Base-by-base conservation (phyloP, 2,329 filamentous ascomycete genomes). In the Penicillium sp. region DNA sequence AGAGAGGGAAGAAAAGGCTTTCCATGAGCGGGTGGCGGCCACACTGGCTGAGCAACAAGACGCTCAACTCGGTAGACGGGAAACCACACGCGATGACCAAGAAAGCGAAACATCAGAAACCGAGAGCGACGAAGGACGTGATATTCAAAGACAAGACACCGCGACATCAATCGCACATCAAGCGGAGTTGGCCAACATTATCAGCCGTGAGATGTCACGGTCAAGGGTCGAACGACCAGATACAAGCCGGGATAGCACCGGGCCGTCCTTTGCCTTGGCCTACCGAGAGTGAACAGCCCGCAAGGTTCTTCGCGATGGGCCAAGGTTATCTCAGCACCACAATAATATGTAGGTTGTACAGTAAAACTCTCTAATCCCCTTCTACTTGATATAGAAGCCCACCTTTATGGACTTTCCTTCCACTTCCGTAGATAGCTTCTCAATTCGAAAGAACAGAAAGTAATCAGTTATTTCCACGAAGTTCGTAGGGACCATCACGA, bases 1-100 rank as follows among this genome's bases (percentile, higher is more conserved):
- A 39, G 61, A 65, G 15, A 29, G 16, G 7, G 61, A 65, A 7
- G 60, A 61, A 25, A 57, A 59, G 21, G 40, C 41, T 3, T 21
- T 27, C 4, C 47, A 62, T 34, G 55, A 60, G 8, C 57, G 60
- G 4, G 34, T 64, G 13, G 42, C 40, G 12, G 47, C 56, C 6
- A 49, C 56, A 3, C 18, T 62, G 10, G 29, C n/a, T 2, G 53
- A 60, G n/a, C 47, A 46, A 25, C 38, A 46, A 31, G 47, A 45
- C n/a, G 25, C 29, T 23, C 38, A 38, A n/a, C 18, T 46, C 12
- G 41, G 4, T 2, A 37, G 37, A 27, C 51, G 45, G 23, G 52
- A 50, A 29, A 49, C 42, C 7, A 16, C 15, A 12, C 47, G 18
- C 6, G 44, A 46, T 41, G n/a, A 3, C 10, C 38, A 46, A 9